A percentile compares a stretch with the other conserved stretches of the same genome.
phyloP scores from a whole-genome alignment of 371 early-diverging fungal genomes.

The Mucor plumbeus region DNA sequence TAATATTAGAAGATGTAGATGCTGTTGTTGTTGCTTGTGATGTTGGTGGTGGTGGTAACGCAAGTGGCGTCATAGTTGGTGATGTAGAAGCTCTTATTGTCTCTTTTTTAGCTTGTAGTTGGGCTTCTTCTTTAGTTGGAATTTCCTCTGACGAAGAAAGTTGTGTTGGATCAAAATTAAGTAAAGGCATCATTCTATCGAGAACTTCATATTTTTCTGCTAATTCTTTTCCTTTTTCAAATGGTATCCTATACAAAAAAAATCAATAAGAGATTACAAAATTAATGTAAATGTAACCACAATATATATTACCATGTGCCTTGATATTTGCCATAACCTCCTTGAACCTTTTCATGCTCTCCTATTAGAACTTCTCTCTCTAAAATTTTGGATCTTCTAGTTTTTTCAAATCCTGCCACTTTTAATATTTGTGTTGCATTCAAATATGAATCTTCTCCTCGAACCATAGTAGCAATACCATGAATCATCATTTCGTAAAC shows the following conservation, averaged over 20 bases:
- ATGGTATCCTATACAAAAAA: constrained; percentile 72
- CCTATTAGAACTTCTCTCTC: constrained; percentile 87
- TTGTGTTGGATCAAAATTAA: constrained; percentile 65
- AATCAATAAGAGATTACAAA: too few relatives aligned
- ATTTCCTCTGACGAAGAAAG: constrained; percentile 25
- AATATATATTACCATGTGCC: constrained; percentile 76
- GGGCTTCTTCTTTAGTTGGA: constrained; percentile 47
- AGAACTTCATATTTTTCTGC: constrained; percentile 76
- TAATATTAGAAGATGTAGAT: too few relatives aligned
- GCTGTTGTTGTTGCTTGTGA: background rate
- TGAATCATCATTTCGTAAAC: constrained; percentile 87
- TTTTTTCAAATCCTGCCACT: constrained; percentile 93
- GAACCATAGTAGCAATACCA: constrained; percentile 91
- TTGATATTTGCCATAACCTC: constrained; percentile 98
- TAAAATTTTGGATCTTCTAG: constrained; percentile 89
- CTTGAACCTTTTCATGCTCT: constrained; percentile 95
- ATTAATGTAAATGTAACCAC: background rate
- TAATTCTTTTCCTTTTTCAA: constrained; percentile 72
- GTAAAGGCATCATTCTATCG: constrained; percentile 63
- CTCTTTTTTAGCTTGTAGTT: constrained; percentile 5
- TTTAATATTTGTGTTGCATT: constrained; percentile 98
- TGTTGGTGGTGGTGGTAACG: constrained; percentile 2
- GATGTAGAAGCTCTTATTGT: background rate
- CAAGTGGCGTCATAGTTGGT: background rate
- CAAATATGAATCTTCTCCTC: constrained; percentile 87